These are phyloP conservation scores for Panicum virgatum DNA, from an alignment of 202 grass and related monocot genomes.

Conservation along the genomic window DNA sequence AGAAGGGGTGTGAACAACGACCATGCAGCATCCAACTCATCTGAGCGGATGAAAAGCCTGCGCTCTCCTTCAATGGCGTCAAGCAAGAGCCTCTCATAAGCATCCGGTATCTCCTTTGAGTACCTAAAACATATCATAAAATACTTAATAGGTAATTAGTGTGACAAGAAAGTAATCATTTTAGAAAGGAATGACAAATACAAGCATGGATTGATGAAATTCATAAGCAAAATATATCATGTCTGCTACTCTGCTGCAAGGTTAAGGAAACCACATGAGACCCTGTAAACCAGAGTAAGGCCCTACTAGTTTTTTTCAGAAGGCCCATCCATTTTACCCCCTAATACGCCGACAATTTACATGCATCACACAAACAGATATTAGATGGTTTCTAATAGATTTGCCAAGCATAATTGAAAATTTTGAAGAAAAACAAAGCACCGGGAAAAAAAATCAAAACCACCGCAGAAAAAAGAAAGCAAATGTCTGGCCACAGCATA, in stretches of 20 bases:
- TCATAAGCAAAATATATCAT: conserved; percentile 4
- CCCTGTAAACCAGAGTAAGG: not conserved
- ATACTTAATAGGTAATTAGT: not conserved
- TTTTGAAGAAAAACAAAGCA: not conserved
- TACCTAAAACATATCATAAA: conserved; percentile 52
- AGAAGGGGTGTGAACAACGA: conserved; percentile 82
- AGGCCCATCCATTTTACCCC: not conserved
- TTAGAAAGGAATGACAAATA: not conserved
- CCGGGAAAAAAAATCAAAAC: not conserved
- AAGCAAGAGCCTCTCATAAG: conserved; percentile 90
- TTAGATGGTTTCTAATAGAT: not conserved
- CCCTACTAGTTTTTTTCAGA: not conserved
- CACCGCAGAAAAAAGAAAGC: not conserved
- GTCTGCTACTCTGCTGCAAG: not conserved
- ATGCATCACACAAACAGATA: not conserved
- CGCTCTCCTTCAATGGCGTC: conserved; percentile 98
- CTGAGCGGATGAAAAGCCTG: conserved; percentile 92
- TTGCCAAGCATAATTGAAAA: not conserved
- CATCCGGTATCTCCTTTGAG: conserved; percentile 95
- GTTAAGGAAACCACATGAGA: not conserved
- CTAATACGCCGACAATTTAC: not conserved
- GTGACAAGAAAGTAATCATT: not conserved
- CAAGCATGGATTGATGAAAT: not conserved
- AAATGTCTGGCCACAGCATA: not conserved
- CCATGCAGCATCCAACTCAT: conserved; percentile 95